phyloP scores from a whole-genome alignment of 495 filamentous ascomycete species.

The Penicillium paradoxum region DNA sequence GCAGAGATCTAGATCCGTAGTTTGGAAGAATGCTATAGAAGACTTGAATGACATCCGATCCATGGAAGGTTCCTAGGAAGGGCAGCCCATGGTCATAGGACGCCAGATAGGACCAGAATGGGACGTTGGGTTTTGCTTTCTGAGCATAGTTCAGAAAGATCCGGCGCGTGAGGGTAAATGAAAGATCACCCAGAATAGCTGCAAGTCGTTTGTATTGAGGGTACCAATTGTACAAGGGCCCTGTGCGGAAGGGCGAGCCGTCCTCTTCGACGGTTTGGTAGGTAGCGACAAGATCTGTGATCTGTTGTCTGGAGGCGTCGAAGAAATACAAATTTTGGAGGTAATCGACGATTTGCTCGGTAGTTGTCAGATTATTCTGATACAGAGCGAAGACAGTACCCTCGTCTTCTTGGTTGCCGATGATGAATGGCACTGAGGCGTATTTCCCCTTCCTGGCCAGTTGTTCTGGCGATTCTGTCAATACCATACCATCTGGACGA shows the following conservation, averaged over 20 bases:
- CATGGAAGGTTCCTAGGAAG: conserved; percentile 69
- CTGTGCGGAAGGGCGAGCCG: conserved; percentile 64
- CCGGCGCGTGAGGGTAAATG: conserved; percentile 61
- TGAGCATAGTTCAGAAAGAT: conserved; percentile 43
- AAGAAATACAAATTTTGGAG: conserved; percentile 52
- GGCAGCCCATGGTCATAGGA: conserved; percentile 65
- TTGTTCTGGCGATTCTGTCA: conserved; percentile 53
- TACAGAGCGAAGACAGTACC: conserved; percentile 60
- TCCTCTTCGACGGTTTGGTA: conserved; percentile 48
- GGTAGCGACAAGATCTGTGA: conserved; percentile 50
- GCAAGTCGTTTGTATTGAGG: conserved; percentile 72
- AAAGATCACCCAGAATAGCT: conserved; percentile 67
- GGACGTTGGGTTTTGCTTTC: conserved; percentile 48
- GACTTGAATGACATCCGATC: conserved; percentile 59
- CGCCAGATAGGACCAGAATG: conserved; percentile 65
- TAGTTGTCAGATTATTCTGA: conserved; percentile 59
- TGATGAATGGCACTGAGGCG: conserved; percentile 53
- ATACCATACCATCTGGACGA: conserved; percentile 55
- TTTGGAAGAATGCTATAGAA: conserved; percentile 59
- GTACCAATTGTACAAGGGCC: conserved; percentile 58
- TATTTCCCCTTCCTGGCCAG: conserved; percentile 48
- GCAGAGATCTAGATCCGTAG: conserved; percentile 54
- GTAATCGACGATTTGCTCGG: conserved; percentile 53
- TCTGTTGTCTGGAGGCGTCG: conserved; percentile 35
- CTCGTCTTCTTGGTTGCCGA: conserved; percentile 58